Evolutionary conservation across 768 basidiomycete species (phyloP), one percentile per base, ranked within the genome.

Genomic region (Mycena sanguinolenta): DNA sequence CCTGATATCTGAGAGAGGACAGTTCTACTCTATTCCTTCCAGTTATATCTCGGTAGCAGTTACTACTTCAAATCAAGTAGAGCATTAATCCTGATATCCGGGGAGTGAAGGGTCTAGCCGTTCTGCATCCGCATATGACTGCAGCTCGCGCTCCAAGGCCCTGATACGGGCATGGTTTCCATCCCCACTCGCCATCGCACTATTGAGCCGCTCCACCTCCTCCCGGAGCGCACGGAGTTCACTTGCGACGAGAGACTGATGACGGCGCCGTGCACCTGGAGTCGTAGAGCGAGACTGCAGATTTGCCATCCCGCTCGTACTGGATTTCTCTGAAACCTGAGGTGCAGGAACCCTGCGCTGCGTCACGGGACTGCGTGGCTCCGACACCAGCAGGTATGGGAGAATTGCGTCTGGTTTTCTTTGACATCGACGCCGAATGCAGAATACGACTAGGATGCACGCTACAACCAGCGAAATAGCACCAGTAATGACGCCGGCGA

Each of bases 111-210:
- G 49, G 10, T 50, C 49, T 25, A 50, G 49, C 49, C 25, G 23
- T 50, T 50, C 49, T 50, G 49, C 49, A 10, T 46, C 44, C 44
- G 44, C 44, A 46, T 46, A 46, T 46, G 44, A 46, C 21, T 46
- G 44, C 44, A 46, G n/a, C 44, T 46, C 44, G 23, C 49, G 25
- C 49, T 27, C 49, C 49, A 25, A 50, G 49, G 13, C 49, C 23
- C 49, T 50, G 12, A 27, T 25, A 50, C 49, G 25, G 9, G 23
- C 5, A 13, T 50, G 10, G 2, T 50, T 25, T 50, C 49, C 25
- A 16, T 50, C 25, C 25, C 49, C 49, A 5, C 49, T 50, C 5
- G 6, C 14, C 49, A 50, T 27, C 2, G 49, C 25, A 13, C 49
- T 50, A n/a, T 19, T 50, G 49, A 50, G 23, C 49, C 49, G 49